A percentile compares a stretch with the other conserved stretches of the same genome.
Evolutionary conservation across 257 asterid genomes (phyloP).

Genomic region (Coffea canephora): DNA sequence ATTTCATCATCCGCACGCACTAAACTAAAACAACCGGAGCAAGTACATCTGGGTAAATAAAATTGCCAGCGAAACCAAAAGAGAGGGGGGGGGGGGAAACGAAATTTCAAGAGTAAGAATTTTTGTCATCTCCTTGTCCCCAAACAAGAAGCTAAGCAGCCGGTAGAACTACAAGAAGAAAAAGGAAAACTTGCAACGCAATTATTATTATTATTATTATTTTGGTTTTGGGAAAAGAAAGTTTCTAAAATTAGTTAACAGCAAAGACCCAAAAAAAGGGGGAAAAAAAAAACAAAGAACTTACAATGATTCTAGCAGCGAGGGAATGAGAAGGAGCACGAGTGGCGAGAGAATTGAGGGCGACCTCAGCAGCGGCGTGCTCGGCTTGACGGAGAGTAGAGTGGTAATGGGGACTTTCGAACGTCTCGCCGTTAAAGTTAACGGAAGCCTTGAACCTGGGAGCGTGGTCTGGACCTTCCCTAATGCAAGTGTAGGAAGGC

Average conservation of each 20-base stretch:
- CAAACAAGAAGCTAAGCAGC: too few relatives aligned
- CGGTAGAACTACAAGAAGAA: not conserved
- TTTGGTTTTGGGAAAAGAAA: too few relatives aligned
- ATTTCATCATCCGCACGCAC: not conserved
- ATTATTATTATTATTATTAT: too few relatives aligned
- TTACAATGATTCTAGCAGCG: conserved; percentile 71
- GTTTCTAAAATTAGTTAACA: too few relatives aligned
- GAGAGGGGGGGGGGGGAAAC: too few relatives aligned
- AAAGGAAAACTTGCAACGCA: too few relatives aligned
- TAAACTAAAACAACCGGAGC: not conserved
- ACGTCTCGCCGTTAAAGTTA: conserved; percentile 67
- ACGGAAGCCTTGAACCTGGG: conserved; percentile 80
- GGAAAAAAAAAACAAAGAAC: not conserved
- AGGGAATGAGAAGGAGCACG: conserved; percentile 64
- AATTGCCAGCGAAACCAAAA: not conserved
- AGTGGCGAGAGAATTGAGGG: conserved; percentile 57
- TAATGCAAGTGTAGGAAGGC: conserved; percentile 65
- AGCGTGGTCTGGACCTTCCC: conserved; percentile 95
- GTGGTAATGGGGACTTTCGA: conserved; percentile 59
- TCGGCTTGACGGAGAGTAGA: conserved; percentile 80
- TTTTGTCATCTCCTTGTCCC: not conserved
- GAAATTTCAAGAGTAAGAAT: not conserved
- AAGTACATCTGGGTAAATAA: not conserved
- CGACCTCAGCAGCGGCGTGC: conserved; percentile 87
- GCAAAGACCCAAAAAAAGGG: too few relatives aligned